phyloP scores from a whole-genome alignment of 106 monocot species.

The Dactylorhiza incarnata region DNA sequence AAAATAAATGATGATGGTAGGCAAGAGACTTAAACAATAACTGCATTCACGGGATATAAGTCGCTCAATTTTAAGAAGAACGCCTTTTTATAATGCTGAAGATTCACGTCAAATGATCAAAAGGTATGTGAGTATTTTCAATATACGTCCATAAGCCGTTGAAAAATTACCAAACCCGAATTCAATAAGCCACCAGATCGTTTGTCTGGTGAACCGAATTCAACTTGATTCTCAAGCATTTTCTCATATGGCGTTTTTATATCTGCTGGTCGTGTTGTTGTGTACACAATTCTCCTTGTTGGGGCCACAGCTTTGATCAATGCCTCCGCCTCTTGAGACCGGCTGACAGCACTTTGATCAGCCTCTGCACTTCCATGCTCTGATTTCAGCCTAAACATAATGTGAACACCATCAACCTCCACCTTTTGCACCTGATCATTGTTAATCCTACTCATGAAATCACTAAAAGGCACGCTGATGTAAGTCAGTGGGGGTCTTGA shows the following conservation, averaged over 20 bases:
- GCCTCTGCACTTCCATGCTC: conserved; percentile 21
- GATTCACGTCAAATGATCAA: not conserved
- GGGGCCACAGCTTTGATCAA: conserved; percentile 39
- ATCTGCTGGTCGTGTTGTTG: conserved; percentile 75
- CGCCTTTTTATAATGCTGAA: not conserved
- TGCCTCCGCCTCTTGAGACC: conserved; percentile 43
- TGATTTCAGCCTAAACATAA: conserved; percentile 63
- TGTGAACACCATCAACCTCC: conserved; percentile 94
- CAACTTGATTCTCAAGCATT: conserved; percentile 91
- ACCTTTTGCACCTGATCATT: conserved; percentile 84
- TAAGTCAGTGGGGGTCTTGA: conserved; percentile 46
- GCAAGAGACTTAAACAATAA: not conserved
- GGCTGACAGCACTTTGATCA: conserved; percentile 17
- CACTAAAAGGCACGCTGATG: conserved; percentile 81
- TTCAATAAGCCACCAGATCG: conserved; percentile 82
- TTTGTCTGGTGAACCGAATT: conserved; percentile 96
- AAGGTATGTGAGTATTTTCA: not conserved
- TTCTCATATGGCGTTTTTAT: conserved; percentile 98
- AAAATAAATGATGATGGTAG: not conserved
- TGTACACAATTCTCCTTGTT: conserved; percentile 75
- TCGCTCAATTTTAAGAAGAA: not conserved
- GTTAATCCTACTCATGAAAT: conserved; percentile 85
- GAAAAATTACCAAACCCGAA: conserved; percentile 62
- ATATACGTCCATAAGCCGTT: not conserved
- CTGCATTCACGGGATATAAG: not conserved